These are phyloP conservation scores for Nothophytophthora sp. DNA, from an alignment of 352 stramenopile genomes.

Conservation along the genomic window DNA sequence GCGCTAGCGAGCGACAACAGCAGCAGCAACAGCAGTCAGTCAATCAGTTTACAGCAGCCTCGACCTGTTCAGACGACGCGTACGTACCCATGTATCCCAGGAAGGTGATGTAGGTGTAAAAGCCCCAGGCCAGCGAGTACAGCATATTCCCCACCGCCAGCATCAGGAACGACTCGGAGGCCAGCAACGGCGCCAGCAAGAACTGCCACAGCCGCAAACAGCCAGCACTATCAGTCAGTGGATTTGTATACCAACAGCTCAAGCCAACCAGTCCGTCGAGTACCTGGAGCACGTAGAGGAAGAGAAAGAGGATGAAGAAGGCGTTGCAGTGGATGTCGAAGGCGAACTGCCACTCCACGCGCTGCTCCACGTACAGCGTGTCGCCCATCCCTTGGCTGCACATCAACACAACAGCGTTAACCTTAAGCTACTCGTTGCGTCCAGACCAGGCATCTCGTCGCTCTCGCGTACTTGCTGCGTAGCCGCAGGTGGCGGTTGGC, in stretches of 20 bases:
- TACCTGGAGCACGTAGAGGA: slow-evolving; percentile 94
- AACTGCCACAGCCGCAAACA: slow-evolving; percentile 92
- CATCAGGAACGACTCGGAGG: slow-evolving; percentile 88
- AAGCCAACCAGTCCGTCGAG: background rate
- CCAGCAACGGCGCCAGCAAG: slow-evolving; percentile 93
- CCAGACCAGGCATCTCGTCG: no score
- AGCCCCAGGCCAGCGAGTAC: slow-evolving; percentile 92
- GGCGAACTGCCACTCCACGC: slow-evolving; percentile 99
- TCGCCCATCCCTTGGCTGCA: slow-evolving; percentile 68
- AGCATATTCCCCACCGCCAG: slow-evolving; percentile 93
- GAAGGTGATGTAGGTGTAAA: slow-evolving; percentile 99
- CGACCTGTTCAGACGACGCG: background rate
- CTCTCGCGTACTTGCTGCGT: slow-evolving; percentile 43
- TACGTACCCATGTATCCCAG: slow-evolving; percentile 93
- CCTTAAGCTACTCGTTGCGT: slow-evolving; percentile 12
- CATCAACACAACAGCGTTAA: slow-evolving; percentile 2
- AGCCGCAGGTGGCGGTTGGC: slow-evolving; percentile 74
- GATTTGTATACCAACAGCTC: slow-evolving; percentile 3
- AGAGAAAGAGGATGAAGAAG: slow-evolving; percentile 97
- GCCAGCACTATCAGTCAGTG: background rate
- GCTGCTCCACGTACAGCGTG: slow-evolving; percentile 93
- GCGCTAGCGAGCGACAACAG: slow-evolving; percentile 34
- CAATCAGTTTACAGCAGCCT: no score
- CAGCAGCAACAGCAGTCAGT: background rate
- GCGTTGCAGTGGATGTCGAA: slow-evolving; percentile 99